These are phyloP conservation scores for Saxophila tyrrhenica DNA, from an alignment of 495 filamentous ascomycete genomes.

Conservation along the genomic window DNA sequence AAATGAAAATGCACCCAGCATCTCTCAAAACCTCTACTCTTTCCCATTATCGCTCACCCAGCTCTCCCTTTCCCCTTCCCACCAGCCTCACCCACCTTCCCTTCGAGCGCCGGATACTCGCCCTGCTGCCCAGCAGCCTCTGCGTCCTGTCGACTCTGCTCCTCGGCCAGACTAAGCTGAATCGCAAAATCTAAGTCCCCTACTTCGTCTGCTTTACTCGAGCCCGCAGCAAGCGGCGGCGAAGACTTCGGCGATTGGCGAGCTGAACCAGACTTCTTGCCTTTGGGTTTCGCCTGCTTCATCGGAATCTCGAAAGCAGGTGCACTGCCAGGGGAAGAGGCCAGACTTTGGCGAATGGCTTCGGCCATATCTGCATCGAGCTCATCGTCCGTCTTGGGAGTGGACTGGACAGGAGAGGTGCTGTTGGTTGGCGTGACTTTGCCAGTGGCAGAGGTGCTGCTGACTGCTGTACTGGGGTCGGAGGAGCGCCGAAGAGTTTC, in stretches of 20 bases:
- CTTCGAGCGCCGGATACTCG: constrained; percentile 43
- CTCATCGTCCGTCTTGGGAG: constrained; percentile 41
- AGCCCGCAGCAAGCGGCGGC: constrained; percentile 10
- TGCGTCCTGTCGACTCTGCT: constrained; percentile 41
- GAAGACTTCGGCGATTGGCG: constrained; percentile 10
- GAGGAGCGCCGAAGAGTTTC: constrained; percentile 46
- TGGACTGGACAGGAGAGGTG: constrained; percentile 4
- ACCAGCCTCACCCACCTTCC: constrained; percentile 18
- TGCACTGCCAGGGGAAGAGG: constrained; percentile 27
- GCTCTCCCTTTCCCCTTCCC: constrained; percentile 34
- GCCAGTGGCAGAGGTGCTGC: constrained; percentile 21
- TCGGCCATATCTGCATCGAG: constrained; percentile 67
- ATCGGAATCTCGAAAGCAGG: constrained; percentile 27
- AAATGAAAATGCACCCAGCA: too few species aligned
- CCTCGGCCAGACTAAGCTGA: constrained; percentile 73
- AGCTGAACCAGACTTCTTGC: constrained; percentile 15
- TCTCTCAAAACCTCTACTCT: too few species aligned
- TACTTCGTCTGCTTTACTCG: constrained; percentile 38
- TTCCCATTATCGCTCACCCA: background rate
- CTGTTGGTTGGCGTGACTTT: constrained; percentile 8
- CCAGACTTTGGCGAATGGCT: constrained; percentile 66
- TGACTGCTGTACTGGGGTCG: constrained; percentile 32
- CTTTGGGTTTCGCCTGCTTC: constrained; percentile 25
- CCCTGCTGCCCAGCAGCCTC: constrained; percentile 30
- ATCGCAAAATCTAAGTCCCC: constrained; percentile 77